A percentile compares a stretch with the other conserved stretches of the same genome.
Conservation (phyloP, 352 stramenopile genomes). For the Phytophthora capsici region DNA sequence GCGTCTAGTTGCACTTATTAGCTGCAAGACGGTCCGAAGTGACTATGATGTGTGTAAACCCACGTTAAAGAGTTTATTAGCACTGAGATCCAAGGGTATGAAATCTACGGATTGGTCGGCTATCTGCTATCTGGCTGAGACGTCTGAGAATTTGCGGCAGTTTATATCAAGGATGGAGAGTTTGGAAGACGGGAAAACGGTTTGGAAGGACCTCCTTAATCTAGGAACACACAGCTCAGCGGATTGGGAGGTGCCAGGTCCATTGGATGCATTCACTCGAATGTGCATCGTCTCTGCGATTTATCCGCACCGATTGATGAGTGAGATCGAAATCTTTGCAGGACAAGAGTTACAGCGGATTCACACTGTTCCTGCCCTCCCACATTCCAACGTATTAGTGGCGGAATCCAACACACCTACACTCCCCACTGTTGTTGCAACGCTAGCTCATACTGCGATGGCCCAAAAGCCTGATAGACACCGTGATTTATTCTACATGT, state of each 20-base stretch:
- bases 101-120: constrained; percentile 28
- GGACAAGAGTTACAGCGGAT: constrained; percentile 24
- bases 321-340: constrained; percentile 42
- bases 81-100: constrained; percentile 27
- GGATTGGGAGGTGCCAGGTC: constrained; percentile 13
- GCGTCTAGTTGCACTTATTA: constrained; percentile 18
- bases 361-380: not conserved
- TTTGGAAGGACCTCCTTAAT: constrained; percentile 35
- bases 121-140: constrained; percentile 41
- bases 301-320: constrained; percentile 31
- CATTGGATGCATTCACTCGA: constrained; percentile 25
- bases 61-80: constrained; percentile 29
- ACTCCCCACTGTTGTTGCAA: constrained; percentile 23
- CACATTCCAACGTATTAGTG: constrained; percentile 1
- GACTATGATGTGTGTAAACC: constrained; percentile 2
- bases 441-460: constrained; percentile 17
- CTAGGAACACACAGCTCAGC: constrained; percentile 5
- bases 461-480: constrained; percentile 15
- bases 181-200: constrained; percentile 2
- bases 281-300: constrained; percentile 39
- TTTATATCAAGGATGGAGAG: constrained; percentile 37
- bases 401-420: constrained; percentile 4
- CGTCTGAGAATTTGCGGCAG: constrained; percentile 26
- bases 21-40: not conserved
- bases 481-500: constrained; percentile 36